Evolutionary conservation across 2,329 filamentous ascomycete species (phyloP), one percentile per base, ranked within the genome.

Genomic region (Fusarium sulawesiense): DNA sequence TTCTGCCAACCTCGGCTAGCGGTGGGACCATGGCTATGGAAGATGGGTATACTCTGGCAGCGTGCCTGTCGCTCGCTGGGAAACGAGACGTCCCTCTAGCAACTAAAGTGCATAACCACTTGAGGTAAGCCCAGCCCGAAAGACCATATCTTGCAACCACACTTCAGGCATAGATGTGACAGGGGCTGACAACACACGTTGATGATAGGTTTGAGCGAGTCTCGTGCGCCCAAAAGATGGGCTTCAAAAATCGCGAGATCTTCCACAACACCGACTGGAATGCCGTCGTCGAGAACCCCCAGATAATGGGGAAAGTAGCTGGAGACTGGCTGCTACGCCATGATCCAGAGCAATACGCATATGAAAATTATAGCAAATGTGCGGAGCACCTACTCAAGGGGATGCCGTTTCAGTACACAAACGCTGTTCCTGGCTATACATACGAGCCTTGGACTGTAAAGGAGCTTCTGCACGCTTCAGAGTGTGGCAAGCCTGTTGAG

Each of bases 21-120:
- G 81, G 80, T 6, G 81, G 81, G 10, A 82, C 79, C 4, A 80
- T 82, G 70, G 80, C 80, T 4, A 80, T 83, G 37, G 81, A 83
- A 55, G 81, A 83, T 62, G 80, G 79, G 23, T 70, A 80, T 32
- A 80, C 78, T 9, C 65, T 83, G 6, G 79, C 80, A 3, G 70
- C 77, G 5, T 80, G 48, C 18, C 13, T 50, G 10, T 16, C 21
- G 8, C 23, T 50, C n/a, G 32, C 21, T n/a, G 48, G 32, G 9
- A 50, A 40, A 20, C 10, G 11, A 6, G 27, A 29, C 11, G 27
- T 29, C 4, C 27, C 11, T 12, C 27, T 29, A 29, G 27, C 27
- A 12, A 29, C 27, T 4, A 29, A 29, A 12, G 40, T 42, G n/a
- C 40, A 42, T 14, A 42, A 42, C 20, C 40, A 42, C 16, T 21